Conservation (phyloP, 139 green algal species). For the Edaphochlamys debaryana region DNA sequence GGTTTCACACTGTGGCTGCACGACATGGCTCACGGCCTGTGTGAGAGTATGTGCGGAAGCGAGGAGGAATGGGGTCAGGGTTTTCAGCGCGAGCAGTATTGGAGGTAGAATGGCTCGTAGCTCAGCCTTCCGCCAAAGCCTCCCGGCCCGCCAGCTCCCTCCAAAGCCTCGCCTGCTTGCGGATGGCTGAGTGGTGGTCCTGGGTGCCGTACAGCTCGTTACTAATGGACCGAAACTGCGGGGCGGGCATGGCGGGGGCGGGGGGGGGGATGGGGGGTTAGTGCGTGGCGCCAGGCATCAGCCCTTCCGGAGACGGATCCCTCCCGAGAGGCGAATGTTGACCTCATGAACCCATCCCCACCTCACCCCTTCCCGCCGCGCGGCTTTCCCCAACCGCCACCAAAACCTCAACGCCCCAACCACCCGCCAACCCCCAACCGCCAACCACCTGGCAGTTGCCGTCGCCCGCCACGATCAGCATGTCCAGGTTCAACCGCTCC, state of each 20-base stretch:
- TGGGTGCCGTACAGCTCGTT: conserved; percentile 69
- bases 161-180: conserved; percentile 41
- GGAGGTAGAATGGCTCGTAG: no score
- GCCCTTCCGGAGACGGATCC: no score
- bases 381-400: background rate
- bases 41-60: no score
- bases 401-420: background rate
- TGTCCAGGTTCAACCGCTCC: conserved; percentile 68
- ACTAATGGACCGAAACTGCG: conserved; percentile 71
- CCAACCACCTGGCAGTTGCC: conserved; percentile 73
- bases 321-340: no score
- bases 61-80: no score
- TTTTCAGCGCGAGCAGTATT: no score
- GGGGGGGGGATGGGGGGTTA: background rate
- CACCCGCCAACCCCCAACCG: background rate
- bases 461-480: conserved; percentile 66
- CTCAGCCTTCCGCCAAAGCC: no score
- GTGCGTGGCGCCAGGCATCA: no score
- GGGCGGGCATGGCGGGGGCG: background rate
- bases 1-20: no score
- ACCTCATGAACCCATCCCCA: no score
- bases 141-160: no score
- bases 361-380: background rate
- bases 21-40: no score
- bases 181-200: conserved; percentile 61